A percentile compares a stretch with the other conserved stretches of the same genome.
Conservation (phyloP, 2,329 filamentous ascomycete genomes). For the Bipolaris oryzae region DNA sequence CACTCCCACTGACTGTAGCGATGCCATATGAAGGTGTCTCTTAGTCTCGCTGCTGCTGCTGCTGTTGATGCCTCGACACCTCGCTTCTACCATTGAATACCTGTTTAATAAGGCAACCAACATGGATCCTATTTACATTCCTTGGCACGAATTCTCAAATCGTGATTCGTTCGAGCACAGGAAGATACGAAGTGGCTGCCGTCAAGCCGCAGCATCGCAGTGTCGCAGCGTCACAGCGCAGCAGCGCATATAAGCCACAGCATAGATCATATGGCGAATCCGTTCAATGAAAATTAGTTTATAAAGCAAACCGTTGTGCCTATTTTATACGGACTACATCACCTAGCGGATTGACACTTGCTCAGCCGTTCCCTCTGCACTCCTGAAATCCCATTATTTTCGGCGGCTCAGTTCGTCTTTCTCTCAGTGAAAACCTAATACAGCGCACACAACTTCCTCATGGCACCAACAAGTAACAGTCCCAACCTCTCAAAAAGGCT, state of each 20-base stretch:
- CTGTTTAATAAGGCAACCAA: constrained; percentile 3
- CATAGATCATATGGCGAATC: not conserved
- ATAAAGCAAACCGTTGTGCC: too few species aligned
- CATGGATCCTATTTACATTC: not conserved
- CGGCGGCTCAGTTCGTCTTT: not conserved
- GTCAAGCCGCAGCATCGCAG: not conserved
- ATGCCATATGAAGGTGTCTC: not conserved
- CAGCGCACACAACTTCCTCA: constrained; percentile 2
- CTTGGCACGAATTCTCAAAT: not conserved
- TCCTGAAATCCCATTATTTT: not conserved
- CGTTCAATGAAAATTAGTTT: too few species aligned
- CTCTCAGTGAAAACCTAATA: not conserved
- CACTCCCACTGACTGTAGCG: not conserved
- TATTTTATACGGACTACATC: too few species aligned
- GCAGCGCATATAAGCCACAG: constrained; percentile 1
- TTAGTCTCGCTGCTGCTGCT: not conserved
- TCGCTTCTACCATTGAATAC: constrained; percentile 2
- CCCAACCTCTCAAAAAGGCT: not conserved
- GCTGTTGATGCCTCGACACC: not conserved
- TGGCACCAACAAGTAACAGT: constrained; percentile 34
- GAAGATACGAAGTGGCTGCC: not conserved
- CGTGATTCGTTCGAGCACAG: constrained; percentile 1
- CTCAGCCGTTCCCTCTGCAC: too few species aligned
- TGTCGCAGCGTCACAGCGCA: not conserved
- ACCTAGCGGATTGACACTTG: too few species aligned